A percentile compares a stretch with the other conserved stretches of the same genome.
phyloP scores from a whole-genome alignment of 805 yeast species.

The Ogataea kodamae region DNA sequence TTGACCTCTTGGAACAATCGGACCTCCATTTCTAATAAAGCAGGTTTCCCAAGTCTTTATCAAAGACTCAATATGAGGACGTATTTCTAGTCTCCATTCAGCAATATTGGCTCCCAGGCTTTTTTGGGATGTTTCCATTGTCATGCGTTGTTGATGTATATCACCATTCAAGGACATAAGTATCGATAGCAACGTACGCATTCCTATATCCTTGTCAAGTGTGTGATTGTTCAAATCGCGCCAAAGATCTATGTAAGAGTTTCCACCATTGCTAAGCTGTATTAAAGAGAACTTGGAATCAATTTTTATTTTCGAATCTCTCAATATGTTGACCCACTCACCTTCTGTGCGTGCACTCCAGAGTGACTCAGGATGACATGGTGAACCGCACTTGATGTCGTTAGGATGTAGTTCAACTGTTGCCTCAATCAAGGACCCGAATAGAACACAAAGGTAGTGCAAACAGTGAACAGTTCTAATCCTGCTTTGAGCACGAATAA shows the following conservation, averaged over 20 bases:
- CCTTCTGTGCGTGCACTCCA: slow-evolving; percentile 51
- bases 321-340: slow-evolving; percentile 49
- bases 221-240: slow-evolving; percentile 43
- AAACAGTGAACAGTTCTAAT: slow-evolving; percentile 51
- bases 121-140: slow-evolving; percentile 27
- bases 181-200: slow-evolving; percentile 50
- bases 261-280: slow-evolving; percentile 53
- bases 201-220: slow-evolving; percentile 39
- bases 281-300: slow-evolving; percentile 55
- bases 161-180: slow-evolving; percentile 66
- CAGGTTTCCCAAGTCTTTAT: slow-evolving; percentile 66
- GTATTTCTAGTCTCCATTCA: slow-evolving; percentile 61
- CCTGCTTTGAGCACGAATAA: slow-evolving; percentile 52
- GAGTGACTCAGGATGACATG: slow-evolving; percentile 54
- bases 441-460: slow-evolving; percentile 46
- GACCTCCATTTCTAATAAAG: slow-evolving; percentile 62
- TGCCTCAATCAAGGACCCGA: slow-evolving; percentile 43
- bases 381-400: slow-evolving; percentile 61
- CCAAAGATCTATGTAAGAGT: slow-evolving; percentile 49
- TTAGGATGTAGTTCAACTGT: slow-evolving; percentile 37
- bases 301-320: slow-evolving; percentile 36
- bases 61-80: slow-evolving; percentile 56
- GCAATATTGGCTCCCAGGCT: slow-evolving; percentile 45
- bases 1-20: slow-evolving; percentile 49
- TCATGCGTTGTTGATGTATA: slow-evolving; percentile 50